These are phyloP conservation scores for Blastosporella zonata DNA, from an alignment of 1,284 basidiomycete genomes.

Conservation along the genomic window DNA sequence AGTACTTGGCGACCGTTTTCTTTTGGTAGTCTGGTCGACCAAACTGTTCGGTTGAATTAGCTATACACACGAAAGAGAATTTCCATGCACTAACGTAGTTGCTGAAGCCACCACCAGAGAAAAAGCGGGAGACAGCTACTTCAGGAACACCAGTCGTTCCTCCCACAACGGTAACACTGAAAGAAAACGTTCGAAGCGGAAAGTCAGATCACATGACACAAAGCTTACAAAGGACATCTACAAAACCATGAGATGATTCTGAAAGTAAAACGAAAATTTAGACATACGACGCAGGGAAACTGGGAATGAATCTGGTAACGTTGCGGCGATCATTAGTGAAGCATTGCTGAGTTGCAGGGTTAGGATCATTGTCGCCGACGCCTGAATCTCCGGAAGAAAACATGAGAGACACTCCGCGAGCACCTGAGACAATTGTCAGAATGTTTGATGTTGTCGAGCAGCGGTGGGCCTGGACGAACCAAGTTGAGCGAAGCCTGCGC, in stretches of 20 bases:
- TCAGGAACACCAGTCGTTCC: constrained; percentile 54
- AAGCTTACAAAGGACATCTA: constrained; percentile 19
- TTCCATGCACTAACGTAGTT: constrained; percentile 40
- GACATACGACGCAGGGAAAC: constrained; percentile 48
- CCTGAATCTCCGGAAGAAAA: constrained; percentile 71
- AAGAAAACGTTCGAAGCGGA: not conserved
- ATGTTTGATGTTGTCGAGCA: not conserved
- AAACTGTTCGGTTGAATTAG: constrained; percentile 37
- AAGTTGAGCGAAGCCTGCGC: constrained; percentile 63
- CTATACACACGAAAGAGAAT: not conserved
- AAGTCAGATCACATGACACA: not conserved
- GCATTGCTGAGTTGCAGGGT: constrained; percentile 51
- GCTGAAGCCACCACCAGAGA: constrained; percentile 68
- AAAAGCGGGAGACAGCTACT: constrained; percentile 38
- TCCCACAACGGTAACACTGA: constrained; percentile 55
- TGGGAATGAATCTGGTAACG: constrained; percentile 51
- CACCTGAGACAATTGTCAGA: constrained; percentile 32
- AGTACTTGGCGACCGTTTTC: constrained; percentile 37
- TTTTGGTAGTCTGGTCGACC: constrained; percentile 54
- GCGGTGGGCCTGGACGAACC: constrained; percentile 29
- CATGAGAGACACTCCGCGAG: constrained; percentile 59
- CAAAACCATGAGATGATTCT: not conserved
- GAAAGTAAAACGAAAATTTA: not conserved
- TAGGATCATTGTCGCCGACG: constrained; percentile 55
- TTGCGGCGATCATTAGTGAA: constrained; percentile 58